A percentile compares a stretch with the other conserved stretches of the same genome.
Conservation (phyloP, 2,329 filamentous ascomycete genomes). For the Botrytis paeoniae region DNA sequence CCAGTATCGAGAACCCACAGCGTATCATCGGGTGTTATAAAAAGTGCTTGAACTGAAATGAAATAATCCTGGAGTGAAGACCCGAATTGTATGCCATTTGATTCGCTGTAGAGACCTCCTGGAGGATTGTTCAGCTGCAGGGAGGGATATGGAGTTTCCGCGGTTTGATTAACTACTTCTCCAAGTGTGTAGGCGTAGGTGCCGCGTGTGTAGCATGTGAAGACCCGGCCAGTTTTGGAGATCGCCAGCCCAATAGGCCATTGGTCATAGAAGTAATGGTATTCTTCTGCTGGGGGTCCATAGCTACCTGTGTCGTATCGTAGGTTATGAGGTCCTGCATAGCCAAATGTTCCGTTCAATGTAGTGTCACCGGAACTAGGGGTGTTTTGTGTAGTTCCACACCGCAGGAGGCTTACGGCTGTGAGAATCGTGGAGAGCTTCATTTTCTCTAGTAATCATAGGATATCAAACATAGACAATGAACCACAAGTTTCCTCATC, state of each 20-base stretch:
- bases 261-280: conserved; percentile 48
- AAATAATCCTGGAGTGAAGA: conserved; percentile 43
- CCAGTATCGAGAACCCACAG: conserved; percentile 43
- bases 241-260: conserved; percentile 47
- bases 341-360: conserved; percentile 21
- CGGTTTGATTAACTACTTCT: conserved; percentile 42
- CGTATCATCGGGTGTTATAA: conserved; percentile 44
- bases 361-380: conserved; percentile 17
- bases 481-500: background rate
- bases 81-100: conserved; percentile 45
- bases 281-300: conserved; percentile 44
- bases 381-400: conserved; percentile 13
- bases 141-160: conserved; percentile 47
- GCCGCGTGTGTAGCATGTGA: conserved; percentile 47
- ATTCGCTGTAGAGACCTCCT: conserved; percentile 27
- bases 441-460: background rate
- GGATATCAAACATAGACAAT: background rate
- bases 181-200: conserved; percentile 45
- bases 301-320: conserved; percentile 42
- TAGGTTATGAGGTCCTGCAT: conserved; percentile 31
- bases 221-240: conserved; percentile 43
- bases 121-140: conserved; percentile 40
- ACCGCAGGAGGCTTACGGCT: background rate
- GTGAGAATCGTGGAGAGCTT: background rate
- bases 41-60: conserved; percentile 46